phyloP scores from a whole-genome alignment of 768 basidiomycete species.

The Nidularia pulvinata region DNA sequence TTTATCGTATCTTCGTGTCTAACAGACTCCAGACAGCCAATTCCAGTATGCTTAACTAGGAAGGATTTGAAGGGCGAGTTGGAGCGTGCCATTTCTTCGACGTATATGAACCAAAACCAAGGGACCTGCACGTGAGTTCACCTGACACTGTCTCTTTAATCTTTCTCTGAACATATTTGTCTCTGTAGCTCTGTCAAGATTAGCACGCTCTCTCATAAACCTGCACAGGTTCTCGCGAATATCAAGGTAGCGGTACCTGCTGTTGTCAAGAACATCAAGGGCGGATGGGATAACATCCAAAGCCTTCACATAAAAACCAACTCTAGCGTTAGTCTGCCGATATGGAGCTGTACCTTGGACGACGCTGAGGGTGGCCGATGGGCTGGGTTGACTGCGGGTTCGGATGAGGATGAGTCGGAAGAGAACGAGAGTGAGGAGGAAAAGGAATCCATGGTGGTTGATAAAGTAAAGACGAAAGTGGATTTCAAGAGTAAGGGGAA shows the following conservation, averaged over 20 bases:
- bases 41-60: slow-evolving; percentile 86
- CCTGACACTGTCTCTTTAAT: slow-evolving; percentile 11
- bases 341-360: slow-evolving; percentile 85
- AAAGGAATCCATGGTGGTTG: slow-evolving; percentile 9
- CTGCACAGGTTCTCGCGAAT: slow-evolving; percentile 78
- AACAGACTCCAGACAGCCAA: slow-evolving; percentile 74
- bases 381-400: slow-evolving; percentile 40
- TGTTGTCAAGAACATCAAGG: slow-evolving; percentile 67
- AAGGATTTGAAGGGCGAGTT: slow-evolving; percentile 93
- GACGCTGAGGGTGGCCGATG: slow-evolving; percentile 58
- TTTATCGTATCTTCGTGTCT: slow-evolving; percentile 1
- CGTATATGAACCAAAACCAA: slow-evolving; percentile 94
- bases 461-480: slow-evolving; percentile 15
- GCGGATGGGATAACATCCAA: slow-evolving; percentile 91
- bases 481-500: slow-evolving; percentile 17
- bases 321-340: slow-evolving; percentile 80
- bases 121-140: slow-evolving; percentile 86
- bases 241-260: slow-evolving; percentile 77
- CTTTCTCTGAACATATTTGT: background rate
- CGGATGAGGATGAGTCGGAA: slow-evolving; percentile 13
- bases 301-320: slow-evolving; percentile 90
- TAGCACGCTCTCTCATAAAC: slow-evolving; percentile 68
- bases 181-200: slow-evolving; percentile 78
- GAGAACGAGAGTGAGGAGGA: slow-evolving; percentile 22
- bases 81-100: slow-evolving; percentile 90